Conservation (phyloP, 495 filamentous ascomycete genomes). For the Aspergillus olivimuriae region DNA sequence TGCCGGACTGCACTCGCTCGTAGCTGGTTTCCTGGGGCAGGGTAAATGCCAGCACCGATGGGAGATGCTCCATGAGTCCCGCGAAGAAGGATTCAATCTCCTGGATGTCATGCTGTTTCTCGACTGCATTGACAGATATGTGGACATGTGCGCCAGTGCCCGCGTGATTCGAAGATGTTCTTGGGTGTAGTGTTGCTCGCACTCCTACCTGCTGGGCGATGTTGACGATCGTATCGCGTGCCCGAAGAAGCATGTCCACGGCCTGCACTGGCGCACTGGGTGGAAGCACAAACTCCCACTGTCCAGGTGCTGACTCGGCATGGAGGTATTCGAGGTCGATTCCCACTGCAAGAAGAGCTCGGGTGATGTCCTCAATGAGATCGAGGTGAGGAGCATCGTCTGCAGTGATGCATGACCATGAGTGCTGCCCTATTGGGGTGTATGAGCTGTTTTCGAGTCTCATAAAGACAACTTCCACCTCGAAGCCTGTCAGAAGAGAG, state of each 20-base stretch:
- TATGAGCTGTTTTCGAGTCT: slow-evolving; percentile 1
- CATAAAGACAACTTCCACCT: slow-evolving; percentile 68
- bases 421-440: slow-evolving; percentile 5
- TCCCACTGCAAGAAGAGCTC: slow-evolving; percentile 42
- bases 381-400: slow-evolving; percentile 38
- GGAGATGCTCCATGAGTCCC: not conserved
- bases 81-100: not conserved
- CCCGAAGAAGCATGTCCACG: slow-evolving; percentile 59
- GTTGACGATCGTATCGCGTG: slow-evolving; percentile 17
- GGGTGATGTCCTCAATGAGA: slow-evolving; percentile 49
- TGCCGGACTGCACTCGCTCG: slow-evolving; percentile 52
- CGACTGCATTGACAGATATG: not conserved
- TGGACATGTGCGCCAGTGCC: not conserved
- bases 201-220: not conserved
- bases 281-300: slow-evolving; percentile 67
- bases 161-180: not conserved
- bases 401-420: slow-evolving; percentile 6
- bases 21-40: slow-evolving; percentile 55
- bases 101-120: not conserved
- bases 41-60: slow-evolving; percentile 27
- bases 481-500: slow-evolving; percentile 61
- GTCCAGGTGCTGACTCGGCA: slow-evolving; percentile 57
- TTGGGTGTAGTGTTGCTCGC: not conserved
- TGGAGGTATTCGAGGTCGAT: slow-evolving; percentile 64
- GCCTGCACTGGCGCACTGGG: slow-evolving; percentile 55